phyloP scores from a whole-genome alignment of 2,329 filamentous ascomycete species.

The Parascedosporium putredinis region DNA sequence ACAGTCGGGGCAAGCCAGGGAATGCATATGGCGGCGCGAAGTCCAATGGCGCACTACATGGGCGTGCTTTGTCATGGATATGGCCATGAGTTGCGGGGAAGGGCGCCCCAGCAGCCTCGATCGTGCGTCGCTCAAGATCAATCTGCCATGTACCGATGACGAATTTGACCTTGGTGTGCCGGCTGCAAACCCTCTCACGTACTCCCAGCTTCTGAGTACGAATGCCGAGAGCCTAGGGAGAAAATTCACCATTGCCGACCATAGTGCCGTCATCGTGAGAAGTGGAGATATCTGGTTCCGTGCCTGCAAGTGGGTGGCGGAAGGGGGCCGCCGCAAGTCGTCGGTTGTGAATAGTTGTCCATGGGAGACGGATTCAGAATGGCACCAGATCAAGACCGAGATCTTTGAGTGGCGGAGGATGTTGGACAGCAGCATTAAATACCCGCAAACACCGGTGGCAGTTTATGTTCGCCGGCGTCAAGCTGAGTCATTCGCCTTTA shows the following conservation, averaged over 20 bases:
- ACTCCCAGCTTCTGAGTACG: not conserved
- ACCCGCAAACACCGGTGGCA: not conserved
- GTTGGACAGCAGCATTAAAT: not conserved
- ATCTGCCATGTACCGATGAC: not conserved
- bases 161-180: not conserved
- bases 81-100: not conserved
- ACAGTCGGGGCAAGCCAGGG: not conserved
- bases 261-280: not conserved
- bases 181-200: not conserved
- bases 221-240: not conserved
- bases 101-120: not conserved
- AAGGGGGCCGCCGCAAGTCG: not conserved
- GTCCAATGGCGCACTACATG: not conserved
- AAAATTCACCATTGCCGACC: not conserved
- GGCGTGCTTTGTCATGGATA: not conserved
- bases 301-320: not conserved
- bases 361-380: not conserved
- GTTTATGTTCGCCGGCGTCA: not conserved
- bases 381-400: not conserved
- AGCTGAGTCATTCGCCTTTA: not conserved
- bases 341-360: not conserved
- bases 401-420: not conserved
- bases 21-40: not conserved
- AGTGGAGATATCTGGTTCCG: not conserved
- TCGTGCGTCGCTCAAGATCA: not conserved